These are phyloP conservation scores for Petunia hybrid DNA, from an alignment of 305 asterid species.

Conservation along the genomic window DNA sequence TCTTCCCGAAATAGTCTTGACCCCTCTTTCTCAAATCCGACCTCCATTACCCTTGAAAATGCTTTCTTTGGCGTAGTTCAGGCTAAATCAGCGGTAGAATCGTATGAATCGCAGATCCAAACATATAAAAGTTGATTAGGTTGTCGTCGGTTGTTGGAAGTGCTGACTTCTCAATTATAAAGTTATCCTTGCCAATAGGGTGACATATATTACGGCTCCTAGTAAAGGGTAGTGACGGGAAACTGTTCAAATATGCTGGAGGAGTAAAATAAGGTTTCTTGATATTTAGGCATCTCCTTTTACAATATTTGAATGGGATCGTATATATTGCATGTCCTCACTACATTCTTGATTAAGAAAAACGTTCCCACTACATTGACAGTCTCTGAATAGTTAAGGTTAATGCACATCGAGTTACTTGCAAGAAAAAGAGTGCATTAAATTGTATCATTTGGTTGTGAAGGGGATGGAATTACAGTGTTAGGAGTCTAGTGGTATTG, in stretches of 20 bases:
- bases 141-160: not conserved
- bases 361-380: not conserved
- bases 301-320: conserved; percentile 2
- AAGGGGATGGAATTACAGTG: not conserved
- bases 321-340: not conserved
- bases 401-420: not conserved
- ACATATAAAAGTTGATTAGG: not conserved
- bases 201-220: not conserved
- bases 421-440: not conserved
- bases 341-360: too few relatives aligned
- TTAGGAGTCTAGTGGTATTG: not conserved
- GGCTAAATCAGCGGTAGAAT: too few relatives aligned
- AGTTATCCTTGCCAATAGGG: not conserved
- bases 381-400: not conserved
- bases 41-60: too few relatives aligned
- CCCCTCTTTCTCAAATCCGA: too few relatives aligned
- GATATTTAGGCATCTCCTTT: not conserved
- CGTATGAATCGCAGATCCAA: too few relatives aligned
- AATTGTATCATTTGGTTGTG: not conserved
- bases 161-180: not conserved
- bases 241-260: not conserved
- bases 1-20: too few relatives aligned
- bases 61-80: too few relatives aligned
- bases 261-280: not conserved
- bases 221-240: not conserved